Base-by-base conservation (phyloP, 176 grass and related monocot species). In the Thalia dealbata region DNA sequence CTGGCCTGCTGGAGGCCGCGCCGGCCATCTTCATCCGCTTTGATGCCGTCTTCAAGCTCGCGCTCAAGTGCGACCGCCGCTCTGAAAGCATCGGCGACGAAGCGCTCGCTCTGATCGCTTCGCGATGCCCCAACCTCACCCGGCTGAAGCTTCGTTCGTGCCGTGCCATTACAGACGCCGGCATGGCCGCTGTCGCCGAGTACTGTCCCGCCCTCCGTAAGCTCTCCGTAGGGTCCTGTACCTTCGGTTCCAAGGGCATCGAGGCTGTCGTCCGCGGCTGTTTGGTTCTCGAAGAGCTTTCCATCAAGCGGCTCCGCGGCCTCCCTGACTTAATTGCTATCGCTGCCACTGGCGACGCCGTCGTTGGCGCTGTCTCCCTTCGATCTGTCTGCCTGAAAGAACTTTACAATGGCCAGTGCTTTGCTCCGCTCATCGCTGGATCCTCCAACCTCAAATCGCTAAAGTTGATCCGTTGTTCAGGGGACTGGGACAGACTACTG, bases 341-440 rank as follows among this genome's bases (percentile, higher is more conserved):
- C 24, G 14, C 29, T 21, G 10, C 32, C 7, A 29, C 46, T 50
- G 48, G n/a, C 0, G 66, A 38, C 14, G 24, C 52, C 3, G 29
- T 54, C 41, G 22, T 30, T 29, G 26, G 48, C 7, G 11, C 66
- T 23, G 35, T 41, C 38, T 71, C 77, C 14, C 77, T 79, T 51
- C 87, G 81, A 68, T 97, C 85, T 10, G 56, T 97, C 14, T 91
- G 85, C 67, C 76, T 99, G 30, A 99, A 99, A 61, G 95, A 99
- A 22, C 87, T 99, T 26, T 88, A 91, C 68, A 92, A 88, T 32
- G 90, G 85, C 50, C 95, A 91, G 87, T 91, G 87, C 82, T 93
- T 99, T 32, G 84, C 86, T 48, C 85, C 50, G 30, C 54, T 90
- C 6, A 87, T 99, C 67, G 70, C 83, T 24, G 58, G 78, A 14